Percentiles rank a stretch among this genome's conserved stretches.
These are phyloP conservation scores for Kwoniella sp. DNA, from an alignment of 768 basidiomycete species.

Conservation along the genomic window DNA sequence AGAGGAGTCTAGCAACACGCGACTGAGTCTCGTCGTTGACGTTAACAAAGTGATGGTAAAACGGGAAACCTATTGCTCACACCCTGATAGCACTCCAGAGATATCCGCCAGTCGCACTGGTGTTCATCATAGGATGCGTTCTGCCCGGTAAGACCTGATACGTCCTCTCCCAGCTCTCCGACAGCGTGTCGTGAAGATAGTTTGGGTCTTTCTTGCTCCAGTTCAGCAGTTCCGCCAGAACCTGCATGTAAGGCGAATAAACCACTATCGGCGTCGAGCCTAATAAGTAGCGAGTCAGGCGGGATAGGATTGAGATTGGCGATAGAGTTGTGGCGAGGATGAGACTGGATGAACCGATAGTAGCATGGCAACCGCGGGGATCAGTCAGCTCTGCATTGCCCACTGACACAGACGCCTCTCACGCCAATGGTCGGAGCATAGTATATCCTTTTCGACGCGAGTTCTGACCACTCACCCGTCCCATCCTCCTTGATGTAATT, in stretches of 20 bases:
- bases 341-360: conserved; percentile 60
- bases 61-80: no score
- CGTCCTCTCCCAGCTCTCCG: conserved; percentile 81
- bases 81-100: conserved; percentile 73
- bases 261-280: conserved; percentile 86
- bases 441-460: no score
- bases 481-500: conserved; percentile 83
- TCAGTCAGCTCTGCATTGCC: background rate
- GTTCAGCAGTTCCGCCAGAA: conserved; percentile 75
- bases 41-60: background rate
- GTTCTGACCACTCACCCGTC: conserved; percentile 66
- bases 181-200: conserved; percentile 76
- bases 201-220: conserved; percentile 68
- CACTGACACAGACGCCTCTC: background rate
- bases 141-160: conserved; percentile 96
- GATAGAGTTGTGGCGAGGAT: conserved; percentile 84
- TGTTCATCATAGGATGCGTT: conserved; percentile 92
- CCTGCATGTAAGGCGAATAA: conserved; percentile 79
- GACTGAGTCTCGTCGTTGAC: background rate
- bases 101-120: conserved; percentile 84
- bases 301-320: conserved; percentile 74
- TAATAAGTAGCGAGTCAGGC: conserved; percentile 72
- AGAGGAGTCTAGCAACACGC: background rate
- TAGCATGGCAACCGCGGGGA: background rate
- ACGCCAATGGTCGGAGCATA: no score